Evolutionary conservation across 2,329 filamentous ascomycete species (phyloP).

Genomic region (Pseudogymnoascus sp.): DNA sequence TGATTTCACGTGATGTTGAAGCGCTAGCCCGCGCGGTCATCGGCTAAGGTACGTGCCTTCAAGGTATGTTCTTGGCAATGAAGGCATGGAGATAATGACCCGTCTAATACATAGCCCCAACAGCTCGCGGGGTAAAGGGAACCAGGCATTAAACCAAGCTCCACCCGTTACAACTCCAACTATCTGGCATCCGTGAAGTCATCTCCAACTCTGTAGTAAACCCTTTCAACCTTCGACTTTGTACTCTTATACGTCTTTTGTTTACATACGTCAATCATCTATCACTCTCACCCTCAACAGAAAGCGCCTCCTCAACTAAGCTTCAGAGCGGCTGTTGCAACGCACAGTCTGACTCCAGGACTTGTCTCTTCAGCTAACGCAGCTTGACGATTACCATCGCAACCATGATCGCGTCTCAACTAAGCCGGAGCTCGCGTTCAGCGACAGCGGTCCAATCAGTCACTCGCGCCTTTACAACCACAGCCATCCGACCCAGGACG

Average conservation of each 20-base stretch:
- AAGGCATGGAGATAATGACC: not conserved
- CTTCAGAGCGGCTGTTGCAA: conserved; percentile 1
- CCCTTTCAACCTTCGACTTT: not conserved
- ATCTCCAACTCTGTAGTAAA: not conserved
- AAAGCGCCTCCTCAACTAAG: not conserved
- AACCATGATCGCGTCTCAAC: conserved; percentile 25
- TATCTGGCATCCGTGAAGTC: not conserved
- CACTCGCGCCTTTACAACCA: conserved; percentile 45
- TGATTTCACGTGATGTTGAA: conserved; percentile 1
- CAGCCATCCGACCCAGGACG: conserved; percentile 38
- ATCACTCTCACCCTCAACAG: not conserved
- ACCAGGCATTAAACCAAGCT: not conserved
- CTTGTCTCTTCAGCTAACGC: conserved; percentile 10
- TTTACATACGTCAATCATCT: not conserved
- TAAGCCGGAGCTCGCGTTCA: conserved; percentile 20
- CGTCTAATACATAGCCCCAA: conserved; percentile 4
- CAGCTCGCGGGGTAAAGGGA: conserved; percentile 2
- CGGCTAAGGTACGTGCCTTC: conserved; percentile 1
- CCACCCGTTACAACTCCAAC: not conserved
- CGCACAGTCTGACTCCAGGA: not conserved
- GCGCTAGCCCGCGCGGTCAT: not conserved
- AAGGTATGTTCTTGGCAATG: conserved; percentile 4
- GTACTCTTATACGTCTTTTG: not conserved
- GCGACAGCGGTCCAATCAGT: not conserved
- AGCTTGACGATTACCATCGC: conserved; percentile 15